phyloP scores from a whole-genome alignment of 768 basidiomycete species.

The Lentinula aciculospora region DNA sequence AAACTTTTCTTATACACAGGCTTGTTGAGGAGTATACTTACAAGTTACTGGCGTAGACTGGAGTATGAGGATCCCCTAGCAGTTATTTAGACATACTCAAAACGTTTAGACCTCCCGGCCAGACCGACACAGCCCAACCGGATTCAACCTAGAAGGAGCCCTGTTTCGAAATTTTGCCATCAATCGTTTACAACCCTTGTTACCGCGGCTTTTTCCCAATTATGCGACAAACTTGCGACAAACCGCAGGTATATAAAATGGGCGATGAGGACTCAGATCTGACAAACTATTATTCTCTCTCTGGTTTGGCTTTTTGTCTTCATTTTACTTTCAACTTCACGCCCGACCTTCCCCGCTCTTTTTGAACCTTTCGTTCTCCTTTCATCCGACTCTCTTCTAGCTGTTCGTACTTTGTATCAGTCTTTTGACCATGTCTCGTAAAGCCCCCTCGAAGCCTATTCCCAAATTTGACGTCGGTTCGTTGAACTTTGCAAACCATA shows the following conservation, averaged over 20 bases:
- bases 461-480: slow-evolving; percentile 71
- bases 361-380: background rate
- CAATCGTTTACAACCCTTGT: background rate
- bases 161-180: background rate
- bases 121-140: background rate
- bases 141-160: background rate
- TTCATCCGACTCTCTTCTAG: background rate
- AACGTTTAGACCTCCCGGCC: background rate
- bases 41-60: too few species aligned
- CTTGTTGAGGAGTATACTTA: too few species aligned
- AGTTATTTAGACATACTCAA: background rate
- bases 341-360: background rate
- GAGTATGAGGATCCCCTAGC: too few species aligned
- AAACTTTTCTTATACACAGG: too few species aligned
- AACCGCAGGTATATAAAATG: background rate
- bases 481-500: background rate
- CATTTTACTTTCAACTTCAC: background rate
- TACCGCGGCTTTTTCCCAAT: background rate
- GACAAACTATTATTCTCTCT: background rate
- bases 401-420: background rate
- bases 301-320: background rate
- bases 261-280: background rate
- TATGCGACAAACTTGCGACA: background rate
- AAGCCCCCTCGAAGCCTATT: slow-evolving; percentile 56
- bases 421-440: slow-evolving; percentile 41